A percentile compares a stretch with the other conserved stretches of the same genome.
Evolutionary conservation across 2,329 filamentous ascomycete genomes (phyloP).

Genomic region (Hysterium pulicare): DNA sequence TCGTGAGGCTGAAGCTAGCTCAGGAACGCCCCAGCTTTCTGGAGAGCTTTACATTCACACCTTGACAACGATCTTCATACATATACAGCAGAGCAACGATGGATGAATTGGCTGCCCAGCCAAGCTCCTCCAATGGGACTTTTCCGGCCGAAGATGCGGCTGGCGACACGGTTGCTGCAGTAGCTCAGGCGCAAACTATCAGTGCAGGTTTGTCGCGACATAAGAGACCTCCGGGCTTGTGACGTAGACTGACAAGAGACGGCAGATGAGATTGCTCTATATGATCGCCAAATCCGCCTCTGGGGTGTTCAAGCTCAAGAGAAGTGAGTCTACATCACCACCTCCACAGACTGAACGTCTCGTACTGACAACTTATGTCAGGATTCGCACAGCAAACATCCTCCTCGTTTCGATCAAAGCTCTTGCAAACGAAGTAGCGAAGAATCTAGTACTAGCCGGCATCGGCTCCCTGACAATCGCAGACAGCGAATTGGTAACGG

Average conservation of each 20-base stretch:
- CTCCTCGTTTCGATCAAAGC: constrained; percentile 85
- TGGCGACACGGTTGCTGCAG: constrained; percentile 35
- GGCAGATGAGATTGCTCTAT: constrained; percentile 89
- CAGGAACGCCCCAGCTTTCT: background rate
- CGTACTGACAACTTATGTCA: constrained; percentile 33
- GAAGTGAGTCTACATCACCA: constrained; percentile 42
- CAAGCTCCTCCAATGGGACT: constrained; percentile 29
- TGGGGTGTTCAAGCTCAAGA: constrained; percentile 97
- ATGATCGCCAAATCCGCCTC: constrained; percentile 93
- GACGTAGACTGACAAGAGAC: background rate
- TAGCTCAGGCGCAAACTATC: constrained; percentile 40
- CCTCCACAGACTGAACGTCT: background rate
- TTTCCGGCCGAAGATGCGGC: constrained; percentile 31
- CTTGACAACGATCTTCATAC: background rate
- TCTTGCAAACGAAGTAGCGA: constrained; percentile 90
- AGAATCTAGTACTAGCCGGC: constrained; percentile 93
- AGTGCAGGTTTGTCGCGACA: constrained; percentile 30
- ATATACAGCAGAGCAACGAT: background rate
- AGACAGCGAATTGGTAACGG: constrained; percentile 71
- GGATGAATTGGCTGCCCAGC: background rate
- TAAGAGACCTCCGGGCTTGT: background rate
- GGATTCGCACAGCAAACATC: constrained; percentile 84
- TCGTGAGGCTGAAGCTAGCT: background rate
- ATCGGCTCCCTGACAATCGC: constrained; percentile 86
- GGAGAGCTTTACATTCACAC: background rate